phyloP scores from a whole-genome alignment of 2,329 filamentous ascomycete species.

The Aspergillus fructus region DNA sequence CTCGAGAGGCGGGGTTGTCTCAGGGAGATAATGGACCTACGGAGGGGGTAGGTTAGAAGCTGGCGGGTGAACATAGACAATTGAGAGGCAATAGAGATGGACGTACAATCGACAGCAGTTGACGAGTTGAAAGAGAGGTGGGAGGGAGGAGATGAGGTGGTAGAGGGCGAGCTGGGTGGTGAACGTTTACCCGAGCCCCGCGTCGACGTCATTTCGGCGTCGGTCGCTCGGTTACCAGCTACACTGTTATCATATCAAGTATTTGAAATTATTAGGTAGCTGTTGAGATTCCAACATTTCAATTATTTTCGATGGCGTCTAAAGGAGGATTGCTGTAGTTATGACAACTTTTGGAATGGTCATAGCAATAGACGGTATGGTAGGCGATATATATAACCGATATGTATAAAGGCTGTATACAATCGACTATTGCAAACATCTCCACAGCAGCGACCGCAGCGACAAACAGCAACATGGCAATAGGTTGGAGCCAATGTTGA shows the following conservation, averaged over 20 bases:
- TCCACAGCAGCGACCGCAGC: no score
- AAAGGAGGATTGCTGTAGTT: no score
- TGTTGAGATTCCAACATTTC: no score
- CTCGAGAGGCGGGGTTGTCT: slow-evolving; percentile 6
- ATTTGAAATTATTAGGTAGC: no score
- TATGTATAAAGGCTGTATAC: no score
- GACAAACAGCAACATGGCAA: neutral
- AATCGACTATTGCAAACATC: no score
- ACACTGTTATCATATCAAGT: no score
- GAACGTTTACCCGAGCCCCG: slow-evolving; percentile 2
- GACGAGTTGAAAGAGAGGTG: neutral
- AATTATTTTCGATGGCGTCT: no score
- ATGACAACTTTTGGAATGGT: no score
- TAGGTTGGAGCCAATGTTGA: neutral
- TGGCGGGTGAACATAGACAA: slow-evolving; percentile 20
- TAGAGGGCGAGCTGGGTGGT: neutral
- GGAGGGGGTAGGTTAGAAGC: slow-evolving; percentile 25
- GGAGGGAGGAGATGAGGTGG: neutral
- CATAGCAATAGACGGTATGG: no score
- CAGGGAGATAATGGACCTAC: slow-evolving; percentile 19
- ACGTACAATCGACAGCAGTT: slow-evolving; percentile 3
- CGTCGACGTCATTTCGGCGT: slow-evolving; percentile 11
- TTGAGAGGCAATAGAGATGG: neutral
- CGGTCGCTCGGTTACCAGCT: neutral
- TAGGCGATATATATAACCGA: no score